Conservation (phyloP, 495 filamentous ascomycete genomes). For the Hyaloscypha finlandica region DNA sequence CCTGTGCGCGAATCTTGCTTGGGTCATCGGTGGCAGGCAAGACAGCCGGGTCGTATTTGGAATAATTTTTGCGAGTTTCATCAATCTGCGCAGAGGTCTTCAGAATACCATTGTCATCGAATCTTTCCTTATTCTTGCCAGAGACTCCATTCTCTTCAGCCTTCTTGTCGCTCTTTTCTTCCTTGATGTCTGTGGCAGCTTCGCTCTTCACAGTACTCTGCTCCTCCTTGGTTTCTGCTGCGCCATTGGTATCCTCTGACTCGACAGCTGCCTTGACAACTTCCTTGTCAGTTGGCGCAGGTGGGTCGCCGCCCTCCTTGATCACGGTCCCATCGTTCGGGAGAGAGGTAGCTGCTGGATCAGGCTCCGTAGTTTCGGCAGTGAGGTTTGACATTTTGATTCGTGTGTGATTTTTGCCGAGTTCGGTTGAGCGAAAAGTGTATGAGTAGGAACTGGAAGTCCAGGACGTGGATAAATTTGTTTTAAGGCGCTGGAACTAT, state of each 20-base stretch:
- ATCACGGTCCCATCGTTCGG: constrained; percentile 38
- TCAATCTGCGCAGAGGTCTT: constrained; percentile 20
- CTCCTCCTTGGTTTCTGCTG: constrained; percentile 5
- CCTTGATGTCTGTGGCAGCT: not conserved
- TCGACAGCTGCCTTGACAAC: constrained; percentile 5
- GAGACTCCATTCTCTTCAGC: constrained; percentile 15
- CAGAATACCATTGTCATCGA: constrained; percentile 16
- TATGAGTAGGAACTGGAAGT: not conserved
- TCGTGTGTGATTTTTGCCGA: not conserved
- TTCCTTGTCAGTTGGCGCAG: constrained; percentile 23
- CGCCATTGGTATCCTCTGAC: constrained; percentile 22
- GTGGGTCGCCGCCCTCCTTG: constrained; percentile 28
- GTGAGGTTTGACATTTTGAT: constrained; percentile 21
- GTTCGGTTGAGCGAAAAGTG: not conserved
- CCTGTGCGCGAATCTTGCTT: constrained; percentile 77
- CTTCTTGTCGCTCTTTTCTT: constrained; percentile 15
- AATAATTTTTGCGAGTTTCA: constrained; percentile 31
- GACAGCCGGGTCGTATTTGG: constrained; percentile 65
- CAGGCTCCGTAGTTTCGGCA: constrained; percentile 24
- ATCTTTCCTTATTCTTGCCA: constrained; percentile 7
- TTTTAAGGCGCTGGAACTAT: not conserved
- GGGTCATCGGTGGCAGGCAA: constrained; percentile 70
- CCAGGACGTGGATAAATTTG: not conserved
- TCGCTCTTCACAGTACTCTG: constrained; percentile 3
- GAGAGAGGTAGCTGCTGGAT: constrained; percentile 26